A percentile compares a stretch with the other conserved stretches of the same genome.
These are phyloP conservation scores for Barnettozyma sp. DNA, from an alignment of 805 yeast species.

Conservation along the genomic window DNA sequence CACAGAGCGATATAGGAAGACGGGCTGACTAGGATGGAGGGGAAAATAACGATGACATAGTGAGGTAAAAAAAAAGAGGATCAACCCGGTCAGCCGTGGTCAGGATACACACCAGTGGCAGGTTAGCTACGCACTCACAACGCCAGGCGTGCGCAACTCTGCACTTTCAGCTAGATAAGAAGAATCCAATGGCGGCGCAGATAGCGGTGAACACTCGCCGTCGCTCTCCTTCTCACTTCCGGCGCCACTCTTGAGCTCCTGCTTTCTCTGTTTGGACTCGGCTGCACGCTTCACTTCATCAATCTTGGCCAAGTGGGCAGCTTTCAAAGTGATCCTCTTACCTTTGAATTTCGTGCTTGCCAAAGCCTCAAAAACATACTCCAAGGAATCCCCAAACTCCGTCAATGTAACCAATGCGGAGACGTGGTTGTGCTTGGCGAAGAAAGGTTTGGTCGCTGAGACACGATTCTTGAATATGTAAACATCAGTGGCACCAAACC, in stretches of 20 bases:
- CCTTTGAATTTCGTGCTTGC: slow-evolving; percentile 33
- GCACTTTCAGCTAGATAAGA: too few relatives aligned
- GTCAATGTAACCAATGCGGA: slow-evolving; percentile 48
- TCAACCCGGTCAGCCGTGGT: too few relatives aligned
- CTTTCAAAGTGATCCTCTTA: slow-evolving; percentile 29
- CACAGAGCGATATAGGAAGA: too few relatives aligned
- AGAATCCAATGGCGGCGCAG: too few relatives aligned
- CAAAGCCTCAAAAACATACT: slow-evolving; percentile 36
- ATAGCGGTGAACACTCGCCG: too few relatives aligned
- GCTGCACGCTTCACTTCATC: slow-evolving; percentile 38
- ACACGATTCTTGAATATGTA: slow-evolving; percentile 38
- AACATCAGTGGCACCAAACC: slow-evolving; percentile 40
- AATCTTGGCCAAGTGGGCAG: slow-evolving; percentile 37
- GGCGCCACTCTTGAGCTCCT: slow-evolving; percentile 14
- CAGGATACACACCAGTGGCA: too few relatives aligned
- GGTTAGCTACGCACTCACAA: too few relatives aligned
- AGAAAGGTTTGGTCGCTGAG: slow-evolving; percentile 19
- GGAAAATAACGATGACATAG: too few relatives aligned
- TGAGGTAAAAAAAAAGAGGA: too few relatives aligned
- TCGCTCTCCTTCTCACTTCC: too few relatives aligned
- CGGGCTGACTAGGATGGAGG: too few relatives aligned
- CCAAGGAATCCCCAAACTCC: slow-evolving; percentile 35
- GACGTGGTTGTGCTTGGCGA: slow-evolving; percentile 30
- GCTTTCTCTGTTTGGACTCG: slow-evolving; percentile 16
- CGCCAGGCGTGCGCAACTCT: too few relatives aligned